Conservation (phyloP, 441 rosid species). For the Corymbia citriodora region DNA sequence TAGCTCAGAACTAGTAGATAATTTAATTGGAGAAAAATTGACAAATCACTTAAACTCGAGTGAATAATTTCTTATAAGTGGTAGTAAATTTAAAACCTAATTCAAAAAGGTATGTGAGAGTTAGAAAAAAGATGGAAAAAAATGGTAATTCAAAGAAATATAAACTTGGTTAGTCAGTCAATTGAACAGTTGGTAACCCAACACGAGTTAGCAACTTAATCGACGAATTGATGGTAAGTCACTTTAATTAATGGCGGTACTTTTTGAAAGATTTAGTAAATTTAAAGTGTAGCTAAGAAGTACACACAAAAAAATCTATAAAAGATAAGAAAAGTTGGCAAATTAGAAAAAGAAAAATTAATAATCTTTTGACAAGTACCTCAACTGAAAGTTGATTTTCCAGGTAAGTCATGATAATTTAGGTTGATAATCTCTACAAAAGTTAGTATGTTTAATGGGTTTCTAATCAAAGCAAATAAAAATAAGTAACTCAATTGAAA, state of each 20-base stretch:
- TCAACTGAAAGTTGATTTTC: neutral
- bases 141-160: too few relatives aligned
- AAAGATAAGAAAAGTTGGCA: too few relatives aligned
- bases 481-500: neutral
- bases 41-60: neutral
- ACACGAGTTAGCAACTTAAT: neutral
- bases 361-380: neutral
- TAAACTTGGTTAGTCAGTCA: too few relatives aligned
- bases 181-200: neutral
- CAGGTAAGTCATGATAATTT: neutral
- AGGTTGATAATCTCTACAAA: neutral
- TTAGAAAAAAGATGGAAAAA: too few relatives aligned
- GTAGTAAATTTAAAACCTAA: neutral
- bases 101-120: too few relatives aligned
- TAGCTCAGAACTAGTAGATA: neutral
- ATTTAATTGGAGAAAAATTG: neutral
- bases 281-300: neutral
- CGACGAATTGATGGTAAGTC: neutral
- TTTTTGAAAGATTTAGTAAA: neutral
- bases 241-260: neutral
- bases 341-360: too few relatives aligned
- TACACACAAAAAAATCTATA: too few relatives aligned
- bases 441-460: neutral
- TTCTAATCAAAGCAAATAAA: neutral
- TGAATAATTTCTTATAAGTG: neutral